Base-by-base conservation (phyloP, 345 rosid genomes). In the Salix suchowensis region DNA sequence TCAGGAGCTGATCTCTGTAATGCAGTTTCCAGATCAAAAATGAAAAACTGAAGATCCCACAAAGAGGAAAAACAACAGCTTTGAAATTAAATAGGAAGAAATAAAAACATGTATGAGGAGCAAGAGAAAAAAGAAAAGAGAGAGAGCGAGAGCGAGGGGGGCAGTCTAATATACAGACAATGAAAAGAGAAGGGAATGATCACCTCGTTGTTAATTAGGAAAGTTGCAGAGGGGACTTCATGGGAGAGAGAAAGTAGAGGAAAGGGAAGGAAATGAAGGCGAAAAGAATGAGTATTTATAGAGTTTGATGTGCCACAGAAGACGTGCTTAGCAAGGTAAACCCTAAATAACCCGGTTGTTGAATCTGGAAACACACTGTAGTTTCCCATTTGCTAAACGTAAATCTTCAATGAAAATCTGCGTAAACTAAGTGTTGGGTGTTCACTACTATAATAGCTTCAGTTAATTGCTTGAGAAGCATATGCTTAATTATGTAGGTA, bases 251-350 rank as follows among this genome's bases (percentile, higher is more conserved):
- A 34, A 23, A 6, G 40, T 24, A 72, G 15, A n/a, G 28, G 73
- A 67, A 83, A 80, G 72, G 68, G 80, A 82, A 54, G 69, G 73
- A 62, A 69, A n/a, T 12, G 74, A 12, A 68, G 78, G 82, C 6
- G 75, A 78, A 74, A 82, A 36, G 12, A 54, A 60, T 42, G 67
- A 72, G 84, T 83, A 87, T 95, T 90, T 92, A 90, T 92, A 90
- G 91, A 88, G 84, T 76, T 67, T 67, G 68, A 62, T 66, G 11
- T 4, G 70, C 52, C 21, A 23, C 50, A 15, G 64, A 62, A 86
- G 91, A 86, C 94, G 94, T 91, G 97, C 81, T 84, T 75, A 72
- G 79, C 91, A 89, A 90, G 90, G 87, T 69, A 89, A 82, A 39
- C 71, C 71, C 52, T 58, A 58, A 23, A 37, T 10, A 68, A 42